phyloP scores from a whole-genome alignment of 129 eudicot species.

The Flaveria robusta region DNA sequence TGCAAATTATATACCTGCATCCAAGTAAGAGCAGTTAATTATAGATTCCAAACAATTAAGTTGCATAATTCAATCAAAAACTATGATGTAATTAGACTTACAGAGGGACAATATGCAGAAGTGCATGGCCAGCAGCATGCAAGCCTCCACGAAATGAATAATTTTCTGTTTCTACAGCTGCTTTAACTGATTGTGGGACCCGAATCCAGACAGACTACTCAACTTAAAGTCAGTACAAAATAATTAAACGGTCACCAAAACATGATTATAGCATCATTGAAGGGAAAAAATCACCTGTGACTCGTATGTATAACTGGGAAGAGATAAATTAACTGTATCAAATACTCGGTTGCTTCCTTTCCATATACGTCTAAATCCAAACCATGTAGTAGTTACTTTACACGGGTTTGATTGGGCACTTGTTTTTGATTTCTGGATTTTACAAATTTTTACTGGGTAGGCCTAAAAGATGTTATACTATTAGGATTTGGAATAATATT shows the following conservation, averaged over 20 bases:
- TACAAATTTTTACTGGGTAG: slow-evolving; percentile 55
- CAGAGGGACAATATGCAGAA: slow-evolving; percentile 85
- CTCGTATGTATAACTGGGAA: slow-evolving; percentile 82
- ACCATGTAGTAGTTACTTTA: slow-evolving; percentile 96
- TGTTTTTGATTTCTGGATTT: slow-evolving; percentile 42
- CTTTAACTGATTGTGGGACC: slow-evolving; percentile 74
- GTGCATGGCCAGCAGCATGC: slow-evolving; percentile 99
- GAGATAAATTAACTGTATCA: slow-evolving; percentile 82
- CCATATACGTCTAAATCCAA: slow-evolving; percentile 85
- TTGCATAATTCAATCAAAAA: neutral
- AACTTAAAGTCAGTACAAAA: neutral
- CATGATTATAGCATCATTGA: slow-evolving; percentile 13
- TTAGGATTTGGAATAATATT: neutral
- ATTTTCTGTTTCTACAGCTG: slow-evolving; percentile 55
- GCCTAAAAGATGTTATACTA: slow-evolving; percentile 43
- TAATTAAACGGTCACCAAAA: slow-evolving; percentile 14
- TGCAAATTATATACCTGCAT: slow-evolving; percentile 78
- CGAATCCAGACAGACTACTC: slow-evolving; percentile 90
- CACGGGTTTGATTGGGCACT: slow-evolving; percentile 70
- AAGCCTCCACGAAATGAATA: slow-evolving; percentile 85
- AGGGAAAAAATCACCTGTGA: slow-evolving; percentile 59
- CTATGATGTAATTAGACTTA: slow-evolving; percentile 43
- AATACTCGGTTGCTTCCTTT: slow-evolving; percentile 68
- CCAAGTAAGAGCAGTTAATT: slow-evolving; percentile 8
- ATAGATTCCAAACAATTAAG: neutral